Base-by-base conservation (phyloP, 306 rosid genomes). In the Vigna unguiculata region DNA sequence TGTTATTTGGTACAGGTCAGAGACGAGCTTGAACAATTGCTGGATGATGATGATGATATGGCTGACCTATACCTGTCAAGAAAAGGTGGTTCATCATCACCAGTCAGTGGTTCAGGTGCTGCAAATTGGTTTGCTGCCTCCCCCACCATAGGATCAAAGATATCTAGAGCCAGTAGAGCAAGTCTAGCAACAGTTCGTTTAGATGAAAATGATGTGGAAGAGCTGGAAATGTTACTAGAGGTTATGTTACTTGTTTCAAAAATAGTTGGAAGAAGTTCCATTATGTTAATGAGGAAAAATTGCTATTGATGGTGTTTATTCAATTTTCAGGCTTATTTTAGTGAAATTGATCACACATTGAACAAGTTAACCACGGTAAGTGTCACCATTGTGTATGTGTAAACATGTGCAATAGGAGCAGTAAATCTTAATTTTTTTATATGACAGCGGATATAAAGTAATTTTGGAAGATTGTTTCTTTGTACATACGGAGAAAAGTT, bases 181-280 rank as follows among this genome's bases (percentile, higher is more conserved):
- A 93, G 97, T 74, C 6, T 91, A 3, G 88, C 83, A 12, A 91
- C 97, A 57, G 78, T 76, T 73, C 96, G 86, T 74, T 96, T 90
- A 2, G 97, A 91, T 75, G 98, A 90, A 77, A 88, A 93, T 82
- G 96, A 93, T 4, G 91, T 93, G 45, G 98, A 93, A 87, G 97
- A 93, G 72, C 98, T 91, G 75, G 98, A 91, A 89, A 93, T 93
- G 98, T 83, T 93, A 74, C 90, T 93, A 15, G 98, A 93, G 98
- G 96, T 93, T 72, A 58, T 76, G 45, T 69, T 65, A 71, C 45
- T 71, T 53, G 7, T 66, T 72, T 49, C 3, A 53, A 43, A 81
- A 40, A 21, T 9, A 47, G 30, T 15, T 30, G 9, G 68, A 49
- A 30, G 24, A 13, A 77, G 19, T 78, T 60, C 75, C 25, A 16